Evolutionary conservation across 148 eudicot species (phyloP), one percentile per base, ranked within the genome.

Genomic region (Camellia japonica): DNA sequence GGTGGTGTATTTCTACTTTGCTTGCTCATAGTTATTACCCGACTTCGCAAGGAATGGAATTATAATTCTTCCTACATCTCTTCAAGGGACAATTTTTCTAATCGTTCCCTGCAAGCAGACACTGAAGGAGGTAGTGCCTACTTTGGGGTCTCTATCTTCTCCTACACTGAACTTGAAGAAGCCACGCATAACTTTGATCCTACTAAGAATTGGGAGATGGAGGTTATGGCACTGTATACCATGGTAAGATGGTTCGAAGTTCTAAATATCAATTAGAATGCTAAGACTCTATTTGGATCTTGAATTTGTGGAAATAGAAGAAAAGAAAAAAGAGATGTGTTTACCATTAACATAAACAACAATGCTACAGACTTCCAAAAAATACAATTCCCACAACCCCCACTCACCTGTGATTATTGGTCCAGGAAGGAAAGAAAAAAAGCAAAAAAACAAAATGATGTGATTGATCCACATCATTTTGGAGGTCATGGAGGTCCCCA

Each of bases 161-260:
- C 89, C 69, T 90, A 90, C 79, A 62, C 54, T 41, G 87, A 90
- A 49, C 88, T 90, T 4, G 80, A 86, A 84, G 82, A 80, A 56
- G 87, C 90, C 62, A 91, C 91, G 2, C 80, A 84, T 38, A 71
- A 79, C 55, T 91, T 91, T 76, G 90, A 89, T 74, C 12, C 89
- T 30, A 42, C 81, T 3, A 83, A 47, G 92, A 89, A 87, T 87
- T 91, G 18, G 94, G 94, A 44, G 86, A 87, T 73, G 92, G 92
- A 55, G 94, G 91, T 56, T 91, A 79, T 63, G 92, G 94, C 79
- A 87, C 89, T 54, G 92, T 89, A 16, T 89, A 89, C 73, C 71
- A 89, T 38, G 94, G 94, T 89, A 85, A 89, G 83, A 30, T 30
- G 30, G 30, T 30, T 30, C 30, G 1, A 30, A 30, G 30, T 30